Percentiles rank a stretch among this genome's conserved stretches.
phyloP scores from a whole-genome alignment of 352 stramenopile species.

The Globisporangium splendens region DNA sequence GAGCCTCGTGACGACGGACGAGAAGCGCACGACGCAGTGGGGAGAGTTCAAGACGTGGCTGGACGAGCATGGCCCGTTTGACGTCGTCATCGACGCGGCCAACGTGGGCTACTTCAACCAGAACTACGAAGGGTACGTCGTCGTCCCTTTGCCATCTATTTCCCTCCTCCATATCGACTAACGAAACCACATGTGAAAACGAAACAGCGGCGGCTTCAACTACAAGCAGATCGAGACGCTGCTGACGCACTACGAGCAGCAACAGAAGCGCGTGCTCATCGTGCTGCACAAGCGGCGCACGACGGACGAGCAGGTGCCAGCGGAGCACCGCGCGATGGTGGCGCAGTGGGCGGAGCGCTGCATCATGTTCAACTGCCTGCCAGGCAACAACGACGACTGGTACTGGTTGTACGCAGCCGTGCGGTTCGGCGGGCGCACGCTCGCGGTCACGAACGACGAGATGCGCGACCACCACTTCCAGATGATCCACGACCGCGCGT shows the following conservation, averaged over 20 bases:
- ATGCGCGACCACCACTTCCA: conserved; percentile 99
- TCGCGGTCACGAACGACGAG: conserved; percentile 98
- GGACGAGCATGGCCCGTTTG: conserved; percentile 64
- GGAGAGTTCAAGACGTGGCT: conserved; percentile 83
- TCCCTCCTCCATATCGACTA: conserved; percentile 4
- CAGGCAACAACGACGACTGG: conserved; percentile 99
- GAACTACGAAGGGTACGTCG: conserved; percentile 90
- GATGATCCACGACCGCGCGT: conserved; percentile 95
- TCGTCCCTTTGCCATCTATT: conserved; percentile 8
- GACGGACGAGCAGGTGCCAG: conserved; percentile 79
- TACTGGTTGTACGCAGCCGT: conserved; percentile 98
- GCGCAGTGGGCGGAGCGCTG: conserved; percentile 63
- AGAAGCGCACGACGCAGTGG: conserved; percentile 73
- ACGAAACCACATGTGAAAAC: conserved; percentile 1
- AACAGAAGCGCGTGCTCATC: conserved; percentile 89
- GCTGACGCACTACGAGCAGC: conserved; percentile 85
- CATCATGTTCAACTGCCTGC: conserved; percentile 91
- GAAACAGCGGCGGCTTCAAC: conserved; percentile 84
- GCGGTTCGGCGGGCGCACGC: conserved; percentile 64
- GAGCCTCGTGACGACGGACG: conserved; percentile 70
- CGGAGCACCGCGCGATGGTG: conserved; percentile 66
- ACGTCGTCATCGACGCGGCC: conserved; percentile 96
- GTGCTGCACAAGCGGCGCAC: conserved; percentile 96
- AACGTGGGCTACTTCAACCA: conserved; percentile 98
- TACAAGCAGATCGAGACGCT: conserved; percentile 96